Base-by-base conservation (phyloP, 1,139 yeast species). In the Yamadazyma oceani region DNA sequence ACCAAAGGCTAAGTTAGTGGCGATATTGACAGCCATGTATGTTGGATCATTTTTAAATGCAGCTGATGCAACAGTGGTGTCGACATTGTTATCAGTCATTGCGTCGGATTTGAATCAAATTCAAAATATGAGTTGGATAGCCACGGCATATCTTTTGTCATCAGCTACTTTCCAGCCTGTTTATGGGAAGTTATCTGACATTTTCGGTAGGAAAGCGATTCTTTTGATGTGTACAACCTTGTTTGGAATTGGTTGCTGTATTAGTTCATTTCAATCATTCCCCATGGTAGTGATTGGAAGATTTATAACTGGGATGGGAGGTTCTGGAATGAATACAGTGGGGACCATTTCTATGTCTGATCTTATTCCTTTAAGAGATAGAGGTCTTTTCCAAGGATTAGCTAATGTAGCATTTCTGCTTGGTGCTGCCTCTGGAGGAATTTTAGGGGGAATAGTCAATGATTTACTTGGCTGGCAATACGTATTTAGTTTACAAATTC, bases 101-200 rank as follows among this genome's bases (percentile, higher is more conserved):
- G 75, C 76, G 1, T 67, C 74, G 1, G 75, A 72, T 45, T 56
- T 71, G 51, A 49, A 64, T 42, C 63, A 70, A 21, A 60, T 68
- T 32, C 55, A 64, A 23, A 58, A 63, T 47, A 64, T 71, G 40
- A 66, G 75, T 17, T 71, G 75, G 80, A 71, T 69, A 41, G 73
- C 78, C 17, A 67, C 73, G 17, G 62, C 75, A 4, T 65, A 63
- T 41, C 53, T 71, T 39, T 57, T 71, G 40, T 62, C 73, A 5
- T 58, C 69, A 11, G 60, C 77, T 1, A 76, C 76, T 1, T 69
- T 69, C 50, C 77, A 71, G 59, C 96, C 96, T 1, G 61, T 89
- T 17, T 87, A 82, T 49, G 96, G 96, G 17, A 88, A 87, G 54
- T 60, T 89, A 24, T 82, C 94, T 3, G 96, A 88, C 52, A 85